Evolutionary conservation across 108 stramenopile genomes (phyloP).

Genomic region (Fragilariopsis cylindrus): DNA sequence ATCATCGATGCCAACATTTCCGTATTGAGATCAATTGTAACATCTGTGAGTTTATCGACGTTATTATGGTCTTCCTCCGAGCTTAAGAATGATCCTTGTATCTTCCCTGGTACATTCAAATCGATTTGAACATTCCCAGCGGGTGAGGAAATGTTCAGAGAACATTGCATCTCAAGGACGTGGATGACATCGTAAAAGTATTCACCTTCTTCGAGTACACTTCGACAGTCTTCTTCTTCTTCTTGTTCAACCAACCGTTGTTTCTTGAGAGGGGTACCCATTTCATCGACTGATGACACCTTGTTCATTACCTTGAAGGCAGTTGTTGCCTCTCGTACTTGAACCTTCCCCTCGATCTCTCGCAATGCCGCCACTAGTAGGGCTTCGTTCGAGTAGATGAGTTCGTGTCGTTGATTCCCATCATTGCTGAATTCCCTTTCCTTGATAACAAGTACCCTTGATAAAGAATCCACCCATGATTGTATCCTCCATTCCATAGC

Average conservation of each 20-base stretch:
- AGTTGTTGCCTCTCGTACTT: conserved; percentile 62
- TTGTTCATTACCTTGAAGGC: conserved; percentile 67
- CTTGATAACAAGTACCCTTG: conserved; percentile 49
- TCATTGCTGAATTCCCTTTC: conserved; percentile 44
- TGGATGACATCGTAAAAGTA: conserved; percentile 60
- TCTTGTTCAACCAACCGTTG: conserved; percentile 20
- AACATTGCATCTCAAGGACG: conserved; percentile 45
- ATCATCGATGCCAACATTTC: conserved; percentile 75
- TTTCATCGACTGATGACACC: conserved; percentile 13
- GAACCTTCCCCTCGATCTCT: conserved; percentile 40
- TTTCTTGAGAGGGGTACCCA: conserved; percentile 4
- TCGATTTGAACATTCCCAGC: conserved; percentile 62
- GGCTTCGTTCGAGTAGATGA: conserved; percentile 47
- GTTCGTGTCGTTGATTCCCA: conserved; percentile 14
- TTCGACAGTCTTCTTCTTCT: conserved; percentile 21
- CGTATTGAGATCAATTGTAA: conserved; percentile 70
- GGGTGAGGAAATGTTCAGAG: conserved; percentile 52
- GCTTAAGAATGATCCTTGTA: conserved; percentile 69
- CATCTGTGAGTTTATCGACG: conserved; percentile 52
- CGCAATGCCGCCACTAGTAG: conserved; percentile 30
- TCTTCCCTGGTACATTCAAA: conserved; percentile 74
- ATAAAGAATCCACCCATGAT: conserved; percentile 68
- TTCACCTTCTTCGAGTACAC: conserved; percentile 33
- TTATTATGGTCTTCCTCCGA: conserved; percentile 31
- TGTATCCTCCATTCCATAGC: conserved; percentile 76